These are phyloP conservation scores for Noccaea bulbosa DNA, from an alignment of 345 rosid species.

Conservation along the genomic window DNA sequence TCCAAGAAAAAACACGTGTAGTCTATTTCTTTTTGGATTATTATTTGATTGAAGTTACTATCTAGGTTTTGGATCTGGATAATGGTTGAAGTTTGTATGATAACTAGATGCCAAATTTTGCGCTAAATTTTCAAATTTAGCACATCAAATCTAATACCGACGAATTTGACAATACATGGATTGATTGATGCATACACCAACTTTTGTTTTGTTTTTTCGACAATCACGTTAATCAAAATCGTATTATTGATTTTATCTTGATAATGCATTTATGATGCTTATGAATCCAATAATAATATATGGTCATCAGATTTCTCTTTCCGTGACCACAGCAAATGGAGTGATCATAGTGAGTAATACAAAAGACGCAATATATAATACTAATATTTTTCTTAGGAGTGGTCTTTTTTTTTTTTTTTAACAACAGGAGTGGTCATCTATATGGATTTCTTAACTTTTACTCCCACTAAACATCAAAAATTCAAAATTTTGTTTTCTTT, in stretches of 20 bases:
- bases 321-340: constrained; percentile 28
- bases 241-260: constrained; percentile 10
- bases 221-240: constrained; percentile 21
- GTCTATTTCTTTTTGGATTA: not conserved
- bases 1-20: not conserved
- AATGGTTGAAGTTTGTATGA: not conserved
- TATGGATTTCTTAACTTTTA: constrained; percentile 14
- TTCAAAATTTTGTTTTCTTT: constrained; percentile 9
- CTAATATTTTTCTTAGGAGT: not conserved
- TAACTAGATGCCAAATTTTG: constrained; percentile 16
- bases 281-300: constrained; percentile 22
- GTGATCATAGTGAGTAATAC: constrained; percentile 1
- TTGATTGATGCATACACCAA: constrained; percentile 31
- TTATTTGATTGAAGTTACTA: not conserved
- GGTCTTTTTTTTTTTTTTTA: not conserved
- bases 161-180: constrained; percentile 30
- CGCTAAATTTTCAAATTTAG: not conserved
- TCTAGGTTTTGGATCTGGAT: not conserved
- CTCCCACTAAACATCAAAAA: constrained; percentile 6
- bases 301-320: constrained; percentile 30
- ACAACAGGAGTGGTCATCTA: constrained; percentile 22
- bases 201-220: constrained; percentile 21
- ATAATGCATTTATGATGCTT: constrained; percentile 16
- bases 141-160: not conserved
- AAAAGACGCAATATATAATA: constrained; percentile 7